Evolutionary conservation across 2,329 filamentous ascomycete species (phyloP).

Genomic region (Salinomyces thailandicus): DNA sequence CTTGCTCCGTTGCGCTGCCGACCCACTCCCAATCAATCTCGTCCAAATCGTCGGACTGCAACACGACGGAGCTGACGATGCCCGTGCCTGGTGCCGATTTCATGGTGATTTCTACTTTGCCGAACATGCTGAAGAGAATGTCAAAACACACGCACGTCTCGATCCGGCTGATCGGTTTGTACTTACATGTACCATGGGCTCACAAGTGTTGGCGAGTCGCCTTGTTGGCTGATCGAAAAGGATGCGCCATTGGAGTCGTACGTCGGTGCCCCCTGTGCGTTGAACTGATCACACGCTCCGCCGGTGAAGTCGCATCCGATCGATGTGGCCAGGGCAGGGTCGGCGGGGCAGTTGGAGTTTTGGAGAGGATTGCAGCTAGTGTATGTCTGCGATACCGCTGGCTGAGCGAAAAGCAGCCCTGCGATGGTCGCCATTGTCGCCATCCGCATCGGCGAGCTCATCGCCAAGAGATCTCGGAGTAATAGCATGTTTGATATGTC

Average conservation of each 20-base stretch:
- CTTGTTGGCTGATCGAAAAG: slow-evolving; percentile 67
- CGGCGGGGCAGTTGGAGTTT: slow-evolving; percentile 54
- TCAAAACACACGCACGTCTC: too few relatives aligned
- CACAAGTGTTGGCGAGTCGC: slow-evolving; percentile 74
- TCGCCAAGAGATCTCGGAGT: slow-evolving; percentile 18
- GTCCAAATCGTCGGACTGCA: slow-evolving; percentile 85
- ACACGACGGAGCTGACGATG: slow-evolving; percentile 84
- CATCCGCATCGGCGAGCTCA: slow-evolving; percentile 25
- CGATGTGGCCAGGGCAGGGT: slow-evolving; percentile 74
- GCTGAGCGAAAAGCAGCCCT: slow-evolving; percentile 27
- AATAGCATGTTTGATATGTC: slow-evolving; percentile 15
- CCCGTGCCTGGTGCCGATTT: slow-evolving; percentile 80
- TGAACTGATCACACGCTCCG: slow-evolving; percentile 70
- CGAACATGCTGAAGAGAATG: too few relatives aligned
- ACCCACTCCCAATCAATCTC: slow-evolving; percentile 98
- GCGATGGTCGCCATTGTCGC: slow-evolving; percentile 31
- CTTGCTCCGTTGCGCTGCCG: slow-evolving; percentile 61
- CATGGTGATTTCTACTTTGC: slow-evolving; percentile 73
- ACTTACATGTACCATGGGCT: slow-evolving; percentile 97
- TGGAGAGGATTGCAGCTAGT: slow-evolving; percentile 46
- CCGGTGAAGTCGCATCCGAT: slow-evolving; percentile 74
- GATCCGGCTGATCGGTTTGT: too few relatives aligned
- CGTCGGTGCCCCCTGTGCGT: slow-evolving; percentile 54
- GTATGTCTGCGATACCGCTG: slow-evolving; percentile 42
- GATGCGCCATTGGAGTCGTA: slow-evolving; percentile 68